Percentiles rank a stretch among this genome's conserved stretches.
Evolutionary conservation across 345 rosid species (phyloP).

Genomic region (Chamaenerion angustifolium): DNA sequence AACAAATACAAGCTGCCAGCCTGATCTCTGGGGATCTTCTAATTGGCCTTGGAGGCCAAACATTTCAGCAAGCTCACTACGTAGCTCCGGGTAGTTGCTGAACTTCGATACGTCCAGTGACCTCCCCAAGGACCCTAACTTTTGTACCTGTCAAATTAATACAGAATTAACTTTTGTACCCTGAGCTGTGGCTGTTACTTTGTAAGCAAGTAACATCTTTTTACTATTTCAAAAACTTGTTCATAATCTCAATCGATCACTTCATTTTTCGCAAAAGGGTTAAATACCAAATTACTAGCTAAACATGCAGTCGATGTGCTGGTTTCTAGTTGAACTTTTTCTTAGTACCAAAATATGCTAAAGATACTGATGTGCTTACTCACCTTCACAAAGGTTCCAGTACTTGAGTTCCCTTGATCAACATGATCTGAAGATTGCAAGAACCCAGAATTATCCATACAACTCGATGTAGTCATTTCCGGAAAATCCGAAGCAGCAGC

Average conservation of each 20-base stretch:
- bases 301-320: no score
- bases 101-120: conserved; percentile 36
- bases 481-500: conserved; percentile 24
- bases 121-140: conserved; percentile 32
- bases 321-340: no score
- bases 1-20: conserved; percentile 51
- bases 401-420: conserved; percentile 28
- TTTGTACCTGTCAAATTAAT: conserved; percentile 21
- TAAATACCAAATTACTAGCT: no score
- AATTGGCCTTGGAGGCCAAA: conserved; percentile 44
- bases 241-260: no score
- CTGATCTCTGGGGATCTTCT: conserved; percentile 44
- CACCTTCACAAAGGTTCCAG: conserved; percentile 41
- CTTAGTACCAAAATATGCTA: no score
- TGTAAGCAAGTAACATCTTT: no score
- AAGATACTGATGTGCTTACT: no score
- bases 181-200: no score
- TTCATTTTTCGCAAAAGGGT: no score
- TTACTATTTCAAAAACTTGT: background rate
- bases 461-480: conserved; percentile 35
- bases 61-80: conserved; percentile 29
- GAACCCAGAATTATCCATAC: conserved; percentile 37
- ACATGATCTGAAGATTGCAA: conserved; percentile 33
- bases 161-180: background rate
- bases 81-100: conserved; percentile 36